A percentile compares a stretch with the other conserved stretches of the same genome.
phyloP scores from a whole-genome alignment of 345 rosid genomes.

The Lepidium aucheri region DNA sequence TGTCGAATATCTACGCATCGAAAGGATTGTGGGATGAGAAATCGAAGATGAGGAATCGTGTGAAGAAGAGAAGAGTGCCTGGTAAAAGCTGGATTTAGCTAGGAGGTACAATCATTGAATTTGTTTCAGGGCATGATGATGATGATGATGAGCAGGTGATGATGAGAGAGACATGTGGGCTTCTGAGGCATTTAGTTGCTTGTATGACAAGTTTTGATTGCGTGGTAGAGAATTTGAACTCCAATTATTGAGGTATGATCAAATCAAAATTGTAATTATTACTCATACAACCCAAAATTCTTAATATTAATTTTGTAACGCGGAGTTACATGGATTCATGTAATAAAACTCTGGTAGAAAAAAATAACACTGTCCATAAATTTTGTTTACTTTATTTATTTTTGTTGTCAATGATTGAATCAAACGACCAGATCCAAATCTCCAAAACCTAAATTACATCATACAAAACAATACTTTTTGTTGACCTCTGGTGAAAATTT shows the following conservation, averaged over 20 bases:
- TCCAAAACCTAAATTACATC: too few relatives aligned
- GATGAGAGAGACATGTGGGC: slow-evolving; percentile 14
- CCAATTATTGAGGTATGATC: neutral
- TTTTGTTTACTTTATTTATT: too few relatives aligned
- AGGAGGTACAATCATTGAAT: slow-evolving; percentile 22
- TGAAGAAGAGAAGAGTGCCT: slow-evolving; percentile 34
- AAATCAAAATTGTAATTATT: neutral
- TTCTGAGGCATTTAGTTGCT: slow-evolving; percentile 14
- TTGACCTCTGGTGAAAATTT: too few relatives aligned
- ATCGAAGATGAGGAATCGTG: slow-evolving; percentile 15
- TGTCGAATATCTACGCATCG: slow-evolving; percentile 36
- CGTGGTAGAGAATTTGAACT: neutral
- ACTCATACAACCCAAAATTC: too few relatives aligned
- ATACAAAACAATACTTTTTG: too few relatives aligned
- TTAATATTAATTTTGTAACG: too few relatives aligned
- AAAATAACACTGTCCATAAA: too few relatives aligned
- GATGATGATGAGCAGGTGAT: slow-evolving; percentile 1
- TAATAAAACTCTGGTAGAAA: too few relatives aligned
- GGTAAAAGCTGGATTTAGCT: slow-evolving; percentile 39
- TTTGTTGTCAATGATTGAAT: too few relatives aligned
- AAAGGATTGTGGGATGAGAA: slow-evolving; percentile 38
- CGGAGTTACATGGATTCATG: too few relatives aligned
- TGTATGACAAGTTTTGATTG: slow-evolving; percentile 9
- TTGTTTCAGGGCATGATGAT: slow-evolving; percentile 28
- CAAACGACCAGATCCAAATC: too few relatives aligned